Evolutionary conservation across 2,329 filamentous ascomycete genomes (phyloP).

Genomic region (Epichloe gansuensis): DNA sequence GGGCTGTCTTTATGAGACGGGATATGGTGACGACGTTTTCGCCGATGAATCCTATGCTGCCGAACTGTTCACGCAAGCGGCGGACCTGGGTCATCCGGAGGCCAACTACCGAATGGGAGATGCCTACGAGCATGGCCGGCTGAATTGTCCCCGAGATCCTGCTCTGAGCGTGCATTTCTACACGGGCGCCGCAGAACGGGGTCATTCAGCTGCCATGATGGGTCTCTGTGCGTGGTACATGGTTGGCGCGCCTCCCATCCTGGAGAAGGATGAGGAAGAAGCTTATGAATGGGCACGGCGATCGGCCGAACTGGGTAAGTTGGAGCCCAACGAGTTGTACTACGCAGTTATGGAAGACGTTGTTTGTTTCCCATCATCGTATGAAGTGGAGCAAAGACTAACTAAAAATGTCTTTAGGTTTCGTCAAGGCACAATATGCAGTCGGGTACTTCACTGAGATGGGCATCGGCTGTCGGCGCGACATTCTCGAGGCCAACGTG

Average conservation of each 20-base stretch:
- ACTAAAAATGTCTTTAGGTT: slow-evolving; percentile 32
- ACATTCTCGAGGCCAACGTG: slow-evolving; percentile 92
- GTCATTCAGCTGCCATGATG: slow-evolving; percentile 89
- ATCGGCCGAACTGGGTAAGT: slow-evolving; percentile 72
- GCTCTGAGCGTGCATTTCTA: slow-evolving; percentile 96
- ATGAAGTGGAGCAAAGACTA: not conserved
- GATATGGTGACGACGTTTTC: slow-evolving; percentile 92
- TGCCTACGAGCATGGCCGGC: slow-evolving; percentile 84
- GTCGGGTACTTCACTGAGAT: slow-evolving; percentile 97
- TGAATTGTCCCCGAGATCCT: slow-evolving; percentile 81
- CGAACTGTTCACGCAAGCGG: slow-evolving; percentile 86
- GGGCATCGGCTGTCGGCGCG: slow-evolving; percentile 89
- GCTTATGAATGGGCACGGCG: slow-evolving; percentile 92
- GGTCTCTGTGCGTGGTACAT: slow-evolving; percentile 97
- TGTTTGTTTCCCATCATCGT: not conserved
- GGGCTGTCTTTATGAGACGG: slow-evolving; percentile 75
- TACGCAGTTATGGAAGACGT: accelerated
- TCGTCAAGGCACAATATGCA: slow-evolving; percentile 75
- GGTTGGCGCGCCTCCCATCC: slow-evolving; percentile 79
- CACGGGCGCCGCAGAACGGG: slow-evolving; percentile 76
- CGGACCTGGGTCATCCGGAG: slow-evolving; percentile 79
- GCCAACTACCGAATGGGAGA: slow-evolving; percentile 86
- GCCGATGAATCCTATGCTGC: slow-evolving; percentile 82
- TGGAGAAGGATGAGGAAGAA: slow-evolving; percentile 92
- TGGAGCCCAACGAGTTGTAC: not conserved